Evolutionary conservation across 441 rosid genomes (phyloP), one percentile per base, ranked within the genome.

Genomic region (Eruca vesicaria): DNA sequence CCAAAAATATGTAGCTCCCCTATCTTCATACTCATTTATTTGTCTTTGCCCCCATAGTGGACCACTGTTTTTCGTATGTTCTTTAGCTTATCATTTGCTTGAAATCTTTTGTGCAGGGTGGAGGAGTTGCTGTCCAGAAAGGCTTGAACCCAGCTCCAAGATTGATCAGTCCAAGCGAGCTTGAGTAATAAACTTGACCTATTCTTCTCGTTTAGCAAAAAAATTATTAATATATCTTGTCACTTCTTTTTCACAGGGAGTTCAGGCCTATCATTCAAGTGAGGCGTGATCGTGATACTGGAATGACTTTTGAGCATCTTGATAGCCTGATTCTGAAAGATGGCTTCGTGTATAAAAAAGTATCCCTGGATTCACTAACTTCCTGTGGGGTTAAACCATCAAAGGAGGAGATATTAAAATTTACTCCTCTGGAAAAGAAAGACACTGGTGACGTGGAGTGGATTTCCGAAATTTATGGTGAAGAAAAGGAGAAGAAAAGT

Each of bases 261-360:
- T 91, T 93, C 67, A 90, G 92, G 61, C 98, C 99, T 79, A 86
- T 89, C 71, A 84, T 95, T 75, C 89, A 86, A 71, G 77, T 67
- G 71, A 89, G 88, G 65, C 91, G 94, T 73, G 99, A 91, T 80
- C 98, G 97, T 66, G 98, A 95, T 41, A 89, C 94, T 35, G 91
- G 91, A 55, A 18, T 68, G 66, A 66, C 68, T 71, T 85, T 90
- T 82, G 90, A 95, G 83, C 78, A 86, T 78, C 89, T 95, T 77
- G 98, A 93, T 85, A 84, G 92, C 52, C 29, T 91, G 86, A 87
- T 93, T 94, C 85, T 95, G 78, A 93, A 90, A 87, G 92, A 93
- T 82, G 97, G 99, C 52, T 95, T 81, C 74, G 65, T 93, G 41
- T 91, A 82, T 80, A 95, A 91, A 80, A 91, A 78, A 83, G 87